phyloP scores from a whole-genome alignment of 2,329 filamentous ascomycete genomes.

The Pseudopyricularia cyperi region DNA sequence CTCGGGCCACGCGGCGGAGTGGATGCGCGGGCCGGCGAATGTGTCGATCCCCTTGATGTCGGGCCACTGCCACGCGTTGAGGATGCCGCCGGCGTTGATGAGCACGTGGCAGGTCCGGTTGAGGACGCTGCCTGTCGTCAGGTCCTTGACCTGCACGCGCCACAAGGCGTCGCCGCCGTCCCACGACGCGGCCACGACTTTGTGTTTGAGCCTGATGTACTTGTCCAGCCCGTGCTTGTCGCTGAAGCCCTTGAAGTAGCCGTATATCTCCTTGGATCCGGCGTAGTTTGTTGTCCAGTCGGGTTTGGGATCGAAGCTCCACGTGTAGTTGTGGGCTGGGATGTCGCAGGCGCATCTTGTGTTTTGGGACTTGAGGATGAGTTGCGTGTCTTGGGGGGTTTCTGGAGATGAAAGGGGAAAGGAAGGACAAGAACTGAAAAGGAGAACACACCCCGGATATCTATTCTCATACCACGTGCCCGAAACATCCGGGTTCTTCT shows the following conservation, averaged over 20 bases:
- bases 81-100: constrained; percentile 8
- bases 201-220: constrained; percentile 28
- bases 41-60: constrained; percentile 17
- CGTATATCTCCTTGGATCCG: constrained; percentile 8
- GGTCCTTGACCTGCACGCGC: constrained; percentile 15
- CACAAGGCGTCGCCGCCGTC: constrained; percentile 25
- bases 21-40: constrained; percentile 15
- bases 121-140: constrained; percentile 8
- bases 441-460: constrained; percentile 23
- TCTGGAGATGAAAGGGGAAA: background rate
- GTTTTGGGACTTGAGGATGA: constrained; percentile 5
- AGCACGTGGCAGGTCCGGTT: constrained; percentile 8
- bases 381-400: background rate
- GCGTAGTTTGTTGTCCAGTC: constrained; percentile 18
- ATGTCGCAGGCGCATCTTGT: constrained; percentile 20
- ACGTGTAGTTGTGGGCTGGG: constrained; percentile 24
- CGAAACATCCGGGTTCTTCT: constrained; percentile 31
- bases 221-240: constrained; percentile 19
- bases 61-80: constrained; percentile 14
- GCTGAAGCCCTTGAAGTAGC: constrained; percentile 19
- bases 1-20: constrained; percentile 15
- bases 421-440: background rate
- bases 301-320: constrained; percentile 13
- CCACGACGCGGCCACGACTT: constrained; percentile 28
- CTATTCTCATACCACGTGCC: constrained; percentile 41